These are phyloP conservation scores for Ogataea parapolymorpha DNA, from an alignment of 805 yeast species.

Conservation along the genomic window DNA sequence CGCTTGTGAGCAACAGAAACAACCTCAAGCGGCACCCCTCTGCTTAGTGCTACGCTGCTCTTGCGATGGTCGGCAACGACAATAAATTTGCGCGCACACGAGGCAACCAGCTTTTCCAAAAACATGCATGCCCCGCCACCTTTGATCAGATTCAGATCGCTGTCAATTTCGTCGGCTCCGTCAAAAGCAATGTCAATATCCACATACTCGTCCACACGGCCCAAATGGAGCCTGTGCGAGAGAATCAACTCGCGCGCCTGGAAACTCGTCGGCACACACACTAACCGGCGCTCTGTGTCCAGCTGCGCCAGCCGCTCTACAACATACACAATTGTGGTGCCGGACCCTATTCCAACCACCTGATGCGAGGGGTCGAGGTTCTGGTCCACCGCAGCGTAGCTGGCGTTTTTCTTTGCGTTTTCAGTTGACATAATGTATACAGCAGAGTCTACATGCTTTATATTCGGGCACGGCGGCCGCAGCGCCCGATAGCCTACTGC, in stretches of 20 bases:
- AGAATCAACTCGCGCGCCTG: conserved; percentile 85
- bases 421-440: no score
- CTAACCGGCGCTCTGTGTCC: conserved; percentile 48
- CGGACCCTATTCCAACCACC: conserved; percentile 92
- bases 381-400: conserved; percentile 88
- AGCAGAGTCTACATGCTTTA: no score
- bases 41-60: conserved; percentile 73
- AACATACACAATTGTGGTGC: conserved; percentile 91
- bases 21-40: conserved; percentile 93
- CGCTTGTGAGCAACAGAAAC: conserved; percentile 66
- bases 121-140: conserved; percentile 98
- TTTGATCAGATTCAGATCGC: conserved; percentile 77
- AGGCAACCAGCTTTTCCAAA: conserved; percentile 95
- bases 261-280: conserved; percentile 94
- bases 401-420: conserved; percentile 44
- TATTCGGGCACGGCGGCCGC: no score
- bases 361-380: conserved; percentile 67
- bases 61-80: conserved; percentile 95
- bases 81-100: conserved; percentile 68
- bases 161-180: conserved; percentile 96
- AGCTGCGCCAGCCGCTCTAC: conserved; percentile 89
- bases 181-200: conserved; percentile 89
- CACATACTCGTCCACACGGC: conserved; percentile 79
- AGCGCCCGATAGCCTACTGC: background rate
- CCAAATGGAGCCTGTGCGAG: conserved; percentile 72